phyloP scores from a whole-genome alignment of 495 filamentous ascomycete species.

The Aspergillus heteromorphus region DNA sequence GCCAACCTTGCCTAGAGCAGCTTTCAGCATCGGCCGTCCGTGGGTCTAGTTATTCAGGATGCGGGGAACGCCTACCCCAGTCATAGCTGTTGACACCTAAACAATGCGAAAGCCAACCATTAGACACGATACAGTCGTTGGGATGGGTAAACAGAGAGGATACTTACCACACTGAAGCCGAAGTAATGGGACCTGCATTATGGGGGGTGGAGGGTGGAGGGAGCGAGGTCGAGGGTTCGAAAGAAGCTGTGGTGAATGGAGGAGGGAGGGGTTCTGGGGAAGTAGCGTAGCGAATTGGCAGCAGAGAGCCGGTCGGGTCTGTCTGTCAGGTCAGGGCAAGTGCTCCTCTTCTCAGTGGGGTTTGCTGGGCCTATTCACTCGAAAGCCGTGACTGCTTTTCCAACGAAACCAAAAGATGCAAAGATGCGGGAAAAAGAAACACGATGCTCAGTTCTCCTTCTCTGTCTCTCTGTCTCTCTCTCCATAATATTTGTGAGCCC shows the following conservation, averaged over 20 bases:
- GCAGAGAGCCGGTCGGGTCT: neutral
- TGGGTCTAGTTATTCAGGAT: constrained; percentile 9
- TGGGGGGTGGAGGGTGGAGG: constrained; percentile 1
- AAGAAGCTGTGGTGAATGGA: neutral
- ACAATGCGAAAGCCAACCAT: neutral
- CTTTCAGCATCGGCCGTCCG: constrained; percentile 20
- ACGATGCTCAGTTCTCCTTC: neutral
- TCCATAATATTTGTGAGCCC: neutral
- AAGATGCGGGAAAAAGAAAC: neutral
- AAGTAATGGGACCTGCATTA: constrained; percentile 78
- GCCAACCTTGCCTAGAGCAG: constrained; percentile 60
- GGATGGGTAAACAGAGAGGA: neutral
- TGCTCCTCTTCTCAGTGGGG: too few relatives aligned
- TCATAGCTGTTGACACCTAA: constrained; percentile 93
- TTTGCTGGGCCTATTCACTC: too few relatives aligned
- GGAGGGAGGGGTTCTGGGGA: neutral
- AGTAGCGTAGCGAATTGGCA: neutral
- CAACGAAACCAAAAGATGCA: neutral
- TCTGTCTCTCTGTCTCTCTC: neutral
- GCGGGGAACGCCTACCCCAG: constrained; percentile 60
- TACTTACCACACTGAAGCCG: constrained; percentile 83
- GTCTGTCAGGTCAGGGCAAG: neutral
- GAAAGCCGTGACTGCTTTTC: neutral
- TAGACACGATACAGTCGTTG: neutral
- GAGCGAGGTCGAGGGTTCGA: neutral